Evolutionary conservation across 768 basidiomycete genomes (phyloP), one percentile per base, ranked within the genome.

Genomic region (Russula sp.): DNA sequence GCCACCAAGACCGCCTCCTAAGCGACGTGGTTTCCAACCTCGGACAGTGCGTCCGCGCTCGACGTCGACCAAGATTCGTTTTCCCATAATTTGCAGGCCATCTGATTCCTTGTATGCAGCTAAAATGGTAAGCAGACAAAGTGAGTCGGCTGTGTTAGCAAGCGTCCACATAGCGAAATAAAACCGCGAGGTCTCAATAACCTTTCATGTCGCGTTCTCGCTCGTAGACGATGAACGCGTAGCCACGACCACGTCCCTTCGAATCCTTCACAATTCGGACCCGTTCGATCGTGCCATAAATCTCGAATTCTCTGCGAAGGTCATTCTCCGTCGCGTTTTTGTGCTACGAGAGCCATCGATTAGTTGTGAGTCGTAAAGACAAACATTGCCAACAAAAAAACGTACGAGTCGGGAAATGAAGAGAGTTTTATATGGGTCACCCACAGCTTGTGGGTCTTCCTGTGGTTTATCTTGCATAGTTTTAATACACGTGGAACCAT

Each of bases 161-260:
- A 64, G 35, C 42, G 40, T 63, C 67, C 69, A 59, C 16, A 52
- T 55, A 57, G 60, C 61, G 59, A 62, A 62, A 57, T 60, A 52
- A 51, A 42, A 65, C 47, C 9, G 59, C 49, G 13, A 55, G 54
- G 56, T 51, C 54, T 59, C 50, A 70, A 67, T 72, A 73, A 95
- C 95, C 95, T 84, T 98, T 98, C 97, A 99, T 99, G 73, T 99
- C 97, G 62, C 95, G 85, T 77, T 98, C 97, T 35, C 97, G 85
- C 73, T 99, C 97, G 68, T 93, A 99, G 18, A 99, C 94, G 66
- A 99, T 82, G 76, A 99, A 99, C 22, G 96, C 96, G 73, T 98
- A 98, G 14, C 94, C 94, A 66, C 89, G 80, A 71, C 89, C 84
- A 62, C 92, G 89, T 55, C 82, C 84, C 71, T 94, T 94, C 74